phyloP scores from a whole-genome alignment of 495 filamentous ascomycete species.

The Clohesyomyces aquaticus region DNA sequence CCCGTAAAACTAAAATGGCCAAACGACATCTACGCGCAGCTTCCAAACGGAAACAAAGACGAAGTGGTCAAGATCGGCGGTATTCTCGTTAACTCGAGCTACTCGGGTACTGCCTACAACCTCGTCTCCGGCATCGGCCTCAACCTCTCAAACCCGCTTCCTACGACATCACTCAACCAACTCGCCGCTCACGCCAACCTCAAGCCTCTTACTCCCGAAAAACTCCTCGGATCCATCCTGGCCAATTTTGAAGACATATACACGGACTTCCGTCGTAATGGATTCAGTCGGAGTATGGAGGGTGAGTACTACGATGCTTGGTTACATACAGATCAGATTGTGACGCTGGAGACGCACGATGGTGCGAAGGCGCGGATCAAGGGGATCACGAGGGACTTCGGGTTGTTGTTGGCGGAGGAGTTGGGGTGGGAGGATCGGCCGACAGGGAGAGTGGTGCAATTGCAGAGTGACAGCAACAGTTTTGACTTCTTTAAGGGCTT shows the following conservation, averaged over 20 bases:
- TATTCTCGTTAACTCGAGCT: constrained; percentile 89
- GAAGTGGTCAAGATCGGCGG: constrained; percentile 86
- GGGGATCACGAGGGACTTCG: constrained; percentile 88
- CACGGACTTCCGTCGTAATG: constrained; percentile 67
- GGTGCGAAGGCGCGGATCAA: constrained; percentile 77
- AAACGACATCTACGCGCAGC: constrained; percentile 86
- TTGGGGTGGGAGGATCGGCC: constrained; percentile 68
- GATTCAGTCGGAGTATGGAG: constrained; percentile 75
- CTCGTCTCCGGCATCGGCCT: constrained; percentile 88
- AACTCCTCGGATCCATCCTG: constrained; percentile 80
- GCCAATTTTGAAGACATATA: constrained; percentile 80
- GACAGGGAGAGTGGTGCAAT: constrained; percentile 77
- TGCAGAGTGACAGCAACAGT: constrained; percentile 97
- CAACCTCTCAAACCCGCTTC: constrained; percentile 82
- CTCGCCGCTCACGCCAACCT: constrained; percentile 53
- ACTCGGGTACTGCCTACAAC: constrained; percentile 74
- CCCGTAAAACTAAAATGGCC: constrained; percentile 96
- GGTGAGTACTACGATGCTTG: constrained; percentile 80
- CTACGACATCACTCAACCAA: constrained; percentile 83
- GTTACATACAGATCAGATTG: constrained; percentile 88
- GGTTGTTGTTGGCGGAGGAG: constrained; percentile 82
- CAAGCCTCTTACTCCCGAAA: constrained; percentile 69
- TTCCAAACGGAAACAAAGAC: constrained; percentile 53
- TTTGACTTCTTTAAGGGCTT: constrained; percentile 97
- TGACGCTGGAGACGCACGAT: constrained; percentile 83